Evolutionary conservation across 148 eudicot species (phyloP), one percentile per base, ranked within the genome.

Genomic region (Dysphania ambrosioides): DNA sequence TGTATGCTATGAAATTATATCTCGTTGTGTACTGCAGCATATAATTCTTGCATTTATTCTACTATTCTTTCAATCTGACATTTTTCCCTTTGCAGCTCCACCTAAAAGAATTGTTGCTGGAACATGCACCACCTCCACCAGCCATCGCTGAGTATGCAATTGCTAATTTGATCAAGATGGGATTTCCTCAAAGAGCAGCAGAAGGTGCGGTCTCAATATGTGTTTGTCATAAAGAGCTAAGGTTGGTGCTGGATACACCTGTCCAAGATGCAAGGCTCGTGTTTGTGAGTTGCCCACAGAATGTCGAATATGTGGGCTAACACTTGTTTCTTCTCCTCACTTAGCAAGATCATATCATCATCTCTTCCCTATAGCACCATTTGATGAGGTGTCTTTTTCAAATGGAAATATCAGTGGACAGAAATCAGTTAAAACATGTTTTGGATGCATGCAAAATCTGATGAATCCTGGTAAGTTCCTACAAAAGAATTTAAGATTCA

Each of bases 321-420:
- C 98, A 57, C 98, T 94, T 30, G 96, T 94, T 80, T 94, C 98
- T 80, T 94, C 98, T 21, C 98, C 98, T 56, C 98, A 94, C 84
- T 76, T 94, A 79, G 98, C 98, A 36, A 83, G 98, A 72, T 94
- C 98, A 19, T 94, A 88, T 82, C 98, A 94, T 78, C 98, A 94
- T 79, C 85, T 94, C 68, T 94, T 94, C 79, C 98, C 98, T 26
- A 85, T 94, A 77, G 81, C 96, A 57, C 93, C 92, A 0, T 94
- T 91, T 76, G 88, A 91, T 49, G 98, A 94, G 75, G 92, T 91
- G 51, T 66, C 91, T 60, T 85, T 85, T 41, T 75, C 86, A 51
- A 82, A 71, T 72, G 34, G 80, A 34, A 84, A 61, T 61, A 79
- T 77, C 31, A 66, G 80, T 23, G 79, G 79, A 75, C 78, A 84